phyloP scores from a whole-genome alignment of 805 yeast species.

The Candida lessepsii region DNA sequence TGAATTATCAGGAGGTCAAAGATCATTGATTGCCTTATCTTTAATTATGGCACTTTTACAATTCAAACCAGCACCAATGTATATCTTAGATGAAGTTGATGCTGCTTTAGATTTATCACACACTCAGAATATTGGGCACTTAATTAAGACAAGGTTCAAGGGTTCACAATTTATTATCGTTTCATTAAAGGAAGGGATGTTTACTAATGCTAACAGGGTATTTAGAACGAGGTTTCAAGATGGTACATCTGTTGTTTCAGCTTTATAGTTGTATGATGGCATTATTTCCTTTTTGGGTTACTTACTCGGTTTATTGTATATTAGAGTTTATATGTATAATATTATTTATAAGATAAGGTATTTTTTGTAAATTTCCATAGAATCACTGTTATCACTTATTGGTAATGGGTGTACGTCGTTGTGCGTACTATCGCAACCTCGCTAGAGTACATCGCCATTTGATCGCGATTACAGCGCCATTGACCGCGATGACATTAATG shows the following conservation, averaged over 20 bases:
- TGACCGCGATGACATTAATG: too few relatives aligned
- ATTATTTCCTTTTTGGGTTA: too few relatives aligned
- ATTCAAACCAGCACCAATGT: slow-evolving; percentile 98
- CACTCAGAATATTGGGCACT: slow-evolving; percentile 95
- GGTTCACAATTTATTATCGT: slow-evolving; percentile 97
- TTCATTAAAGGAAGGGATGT: slow-evolving; percentile 96
- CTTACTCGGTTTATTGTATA: background rate
- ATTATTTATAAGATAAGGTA: too few relatives aligned
- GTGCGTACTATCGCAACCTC: too few relatives aligned
- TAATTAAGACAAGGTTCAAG: slow-evolving; percentile 90
- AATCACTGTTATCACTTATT: too few relatives aligned
- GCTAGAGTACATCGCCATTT: too few relatives aligned
- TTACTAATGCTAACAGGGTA: slow-evolving; percentile 92
- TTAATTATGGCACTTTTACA: slow-evolving; percentile 88
- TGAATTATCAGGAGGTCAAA: slow-evolving; percentile 95
- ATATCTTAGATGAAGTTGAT: slow-evolving; percentile 95
- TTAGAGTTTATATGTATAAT: background rate
- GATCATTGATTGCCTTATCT: slow-evolving; percentile 90
- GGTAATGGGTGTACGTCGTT: too few relatives aligned
- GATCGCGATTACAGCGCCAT: too few relatives aligned
- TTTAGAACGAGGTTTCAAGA: slow-evolving; percentile 94
- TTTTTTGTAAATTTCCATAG: too few relatives aligned
- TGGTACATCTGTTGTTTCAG: slow-evolving; percentile 89
- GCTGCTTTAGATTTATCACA: slow-evolving; percentile 97
- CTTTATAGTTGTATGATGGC: slow-evolving; percentile 35